Base-by-base conservation (phyloP, 345 rosid species). In the Rhodamnia rubescens region DNA sequence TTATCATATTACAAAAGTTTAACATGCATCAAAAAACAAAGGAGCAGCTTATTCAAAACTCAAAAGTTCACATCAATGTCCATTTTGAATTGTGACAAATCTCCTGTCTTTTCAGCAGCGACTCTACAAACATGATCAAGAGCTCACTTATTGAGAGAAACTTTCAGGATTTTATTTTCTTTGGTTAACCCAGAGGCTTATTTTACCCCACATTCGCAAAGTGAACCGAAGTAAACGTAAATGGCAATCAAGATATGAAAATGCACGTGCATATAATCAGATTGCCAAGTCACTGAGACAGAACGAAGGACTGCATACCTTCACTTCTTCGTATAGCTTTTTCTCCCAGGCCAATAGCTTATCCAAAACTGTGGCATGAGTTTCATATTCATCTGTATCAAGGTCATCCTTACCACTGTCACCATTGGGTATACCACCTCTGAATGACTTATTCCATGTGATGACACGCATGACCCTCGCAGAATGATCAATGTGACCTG, bases 341-440 rank as follows among this genome's bases (percentile, higher is more conserved):
- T 94, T 97, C 87, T 97, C 99, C 99, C 99, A 97, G 5, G 98
- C 99, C 75, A 94, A 89, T 89, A 97, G 90, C 91, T 97, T 97
- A 86, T 97, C 99, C 90, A 97, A 92, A 88, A 97, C 93, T 26
- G 95, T 93, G 29, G 99, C 98, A 91, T 92, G 98, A 86, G 98
- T 94, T 88, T 97, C 99, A 80, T 90, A 84, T 81, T 97, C 98
- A 69, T 96, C 95, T 42, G 90, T 88, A 90, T 94, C 98, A 53
- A 90, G 82, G 40, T 94, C 98, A 86, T 93, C 94, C 88, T 91
- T 93, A 42, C 91, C 89, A 82, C 91, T 87, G 86, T 93, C 98
- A 32, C 97, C 93, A 86, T 91, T 89, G 7, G 90, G 83, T 51
- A 92, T 85, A 55, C 95, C 96, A 57, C 96, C 96, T 90, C 90